Conservation (phyloP, 441 rosid species). For the Raphanus hybrid region DNA sequence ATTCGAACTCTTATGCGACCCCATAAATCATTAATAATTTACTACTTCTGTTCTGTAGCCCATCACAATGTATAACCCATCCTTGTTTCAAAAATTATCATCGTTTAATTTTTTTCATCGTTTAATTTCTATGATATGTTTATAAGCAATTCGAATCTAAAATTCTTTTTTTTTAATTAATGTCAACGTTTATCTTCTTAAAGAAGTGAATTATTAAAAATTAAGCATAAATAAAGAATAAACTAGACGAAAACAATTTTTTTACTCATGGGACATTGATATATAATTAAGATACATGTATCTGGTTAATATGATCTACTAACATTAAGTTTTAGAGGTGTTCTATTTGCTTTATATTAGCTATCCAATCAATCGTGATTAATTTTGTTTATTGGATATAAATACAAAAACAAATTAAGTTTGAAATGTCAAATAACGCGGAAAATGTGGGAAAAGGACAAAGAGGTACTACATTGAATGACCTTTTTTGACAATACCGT, state of each 20-base stretch:
- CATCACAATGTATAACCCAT: background rate
- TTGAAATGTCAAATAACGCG: constrained; percentile 37
- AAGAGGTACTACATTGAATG: constrained; percentile 18
- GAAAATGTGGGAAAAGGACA: constrained; percentile 32
- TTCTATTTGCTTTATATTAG: background rate
- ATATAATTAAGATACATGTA: background rate
- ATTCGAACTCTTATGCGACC: background rate
- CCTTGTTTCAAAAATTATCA: background rate
- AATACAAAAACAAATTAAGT: background rate
- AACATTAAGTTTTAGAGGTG: background rate
- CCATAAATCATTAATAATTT: background rate
- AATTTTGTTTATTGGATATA: background rate
- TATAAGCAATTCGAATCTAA: background rate
- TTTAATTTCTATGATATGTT: background rate
- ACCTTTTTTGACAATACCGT: constrained; percentile 34
- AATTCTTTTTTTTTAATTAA: background rate
- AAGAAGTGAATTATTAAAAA: background rate
- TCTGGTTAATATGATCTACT: background rate
- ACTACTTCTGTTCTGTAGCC: background rate
- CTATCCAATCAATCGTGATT: background rate
- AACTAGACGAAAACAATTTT: background rate
- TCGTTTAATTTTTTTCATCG: background rate
- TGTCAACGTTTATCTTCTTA: background rate
- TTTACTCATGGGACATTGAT: background rate
- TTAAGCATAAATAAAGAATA: background rate